Conservation (phyloP, 2,329 filamentous ascomycete species). For the Ceratocystis eucalypticola region DNA sequence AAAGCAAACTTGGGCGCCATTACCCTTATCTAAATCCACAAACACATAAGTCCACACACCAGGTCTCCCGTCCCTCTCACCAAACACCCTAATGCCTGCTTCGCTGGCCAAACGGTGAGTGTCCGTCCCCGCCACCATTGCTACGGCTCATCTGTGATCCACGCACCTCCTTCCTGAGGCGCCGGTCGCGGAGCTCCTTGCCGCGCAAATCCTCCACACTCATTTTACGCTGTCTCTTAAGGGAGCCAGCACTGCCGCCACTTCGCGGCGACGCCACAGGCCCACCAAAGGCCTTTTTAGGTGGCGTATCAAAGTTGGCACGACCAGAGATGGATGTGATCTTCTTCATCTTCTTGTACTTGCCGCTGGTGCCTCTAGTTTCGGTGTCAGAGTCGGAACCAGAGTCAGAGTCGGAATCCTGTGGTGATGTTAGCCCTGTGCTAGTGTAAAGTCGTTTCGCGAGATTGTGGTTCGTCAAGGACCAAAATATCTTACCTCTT, state of each 20-base stretch:
- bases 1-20: background rate
- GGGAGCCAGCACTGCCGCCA: slow-evolving; percentile 3
- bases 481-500: slow-evolving; percentile 23
- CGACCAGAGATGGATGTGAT: slow-evolving; percentile 17
- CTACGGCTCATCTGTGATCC: slow-evolving; percentile 14
- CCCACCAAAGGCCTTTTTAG: slow-evolving; percentile 13
- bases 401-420: slow-evolving; percentile 19
- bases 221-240: slow-evolving; percentile 11
- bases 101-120: slow-evolving; percentile 12
- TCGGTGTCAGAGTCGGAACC: slow-evolving; percentile 12
- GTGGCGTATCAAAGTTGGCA: slow-evolving; percentile 3
- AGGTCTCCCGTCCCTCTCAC: background rate
- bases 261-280: slow-evolving; percentile 16
- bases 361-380: slow-evolving; percentile 5
- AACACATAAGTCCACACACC: too few species aligned
- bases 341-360: slow-evolving; percentile 18
- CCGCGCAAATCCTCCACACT: slow-evolving; percentile 18
- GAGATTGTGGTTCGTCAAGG: background rate
- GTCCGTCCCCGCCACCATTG: background rate
- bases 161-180: slow-evolving; percentile 50
- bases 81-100: background rate
- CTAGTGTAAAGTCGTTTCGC: background rate
- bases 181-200: slow-evolving; percentile 42
- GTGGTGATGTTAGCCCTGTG: background rate
- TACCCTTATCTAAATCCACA: background rate